phyloP scores from a whole-genome alignment of 495 filamentous ascomycete genomes.

The Penicillium coprophilum region DNA sequence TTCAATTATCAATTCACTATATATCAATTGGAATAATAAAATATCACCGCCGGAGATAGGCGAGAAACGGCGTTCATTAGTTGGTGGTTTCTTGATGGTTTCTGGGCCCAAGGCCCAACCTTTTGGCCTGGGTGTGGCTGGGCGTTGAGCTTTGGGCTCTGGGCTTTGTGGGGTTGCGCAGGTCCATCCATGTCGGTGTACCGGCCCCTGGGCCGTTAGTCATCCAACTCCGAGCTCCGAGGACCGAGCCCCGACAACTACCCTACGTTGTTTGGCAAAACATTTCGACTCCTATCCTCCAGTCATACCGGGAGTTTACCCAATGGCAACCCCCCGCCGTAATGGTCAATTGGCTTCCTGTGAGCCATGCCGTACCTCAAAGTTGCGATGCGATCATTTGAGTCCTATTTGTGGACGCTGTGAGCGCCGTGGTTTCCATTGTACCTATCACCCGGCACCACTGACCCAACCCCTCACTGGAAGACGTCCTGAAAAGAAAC shows the following conservation, averaged over 20 bases:
- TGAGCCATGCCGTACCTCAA: constrained; percentile 47
- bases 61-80: no score
- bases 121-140: no score
- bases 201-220: background rate
- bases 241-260: background rate
- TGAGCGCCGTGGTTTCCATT: constrained; percentile 22
- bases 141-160: no score
- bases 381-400: constrained; percentile 43
- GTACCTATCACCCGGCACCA: constrained; percentile 37
- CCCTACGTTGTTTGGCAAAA: background rate
- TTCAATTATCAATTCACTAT: no score
- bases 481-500: background rate
- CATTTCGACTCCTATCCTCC: background rate
- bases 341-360: constrained; percentile 45
- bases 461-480: constrained; percentile 18
- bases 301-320: background rate
- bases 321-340: constrained; percentile 30
- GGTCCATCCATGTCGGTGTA: no score
- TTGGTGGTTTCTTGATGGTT: no score
- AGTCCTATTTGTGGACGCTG: constrained; percentile 31
- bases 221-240: background rate
- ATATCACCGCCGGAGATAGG: no score
- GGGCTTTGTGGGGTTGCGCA: no score
- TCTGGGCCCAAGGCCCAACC: no score
- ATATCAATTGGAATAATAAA: no score